Base-by-base conservation (phyloP, 129 eudicot genomes). In the Flaveria sonorensis region DNA sequence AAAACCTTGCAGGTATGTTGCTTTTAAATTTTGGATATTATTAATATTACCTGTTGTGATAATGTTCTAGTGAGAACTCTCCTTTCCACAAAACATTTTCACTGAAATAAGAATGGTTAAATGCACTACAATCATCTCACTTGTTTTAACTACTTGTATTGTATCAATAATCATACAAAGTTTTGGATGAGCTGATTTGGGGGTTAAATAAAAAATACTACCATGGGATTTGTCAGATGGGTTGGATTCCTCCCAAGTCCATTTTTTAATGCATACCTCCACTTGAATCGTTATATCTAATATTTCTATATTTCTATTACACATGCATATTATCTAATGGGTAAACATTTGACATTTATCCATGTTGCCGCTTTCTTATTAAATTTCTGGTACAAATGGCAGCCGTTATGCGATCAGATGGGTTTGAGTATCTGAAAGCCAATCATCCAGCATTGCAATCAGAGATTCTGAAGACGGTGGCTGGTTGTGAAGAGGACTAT, bases 351-450 rank as follows among this genome's bases (percentile, higher is more conserved):
- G 40, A 16, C 57, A 70, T 46, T 4, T 1, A 55, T 39, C 18
- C 4, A 12, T 72, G 53, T 43, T 42, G 23, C 16, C 32, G 36
- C 63, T 56, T 69, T 45, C 21, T 40, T 15, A 50, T 16, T 36
- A 12, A 57, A 8, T 72, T 73, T 36, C 3, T 73, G 16, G 15
- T 73, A 39, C 23, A 65, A 70, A 53, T 86, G 87, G 85, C 90
- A 93, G 98, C 96, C 83, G 98, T 93, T 18, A 88, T 88, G 96
- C 86, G 91, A 71, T 83, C 98, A 39, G 98, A 93, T 76, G 96
- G 96, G 67, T 93, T 90, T 70, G 90, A 90, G 75, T 85, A 88
- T 83, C 92, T 93, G 21, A 93, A 88, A 85, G 85, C 87, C 46
- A 87, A 84, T 56, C 81, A 83, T 75, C 96, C 91, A 6, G 43